These are phyloP conservation scores for Xylaria cubensis DNA, from an alignment of 495 filamentous ascomycete species.

Conservation along the genomic window DNA sequence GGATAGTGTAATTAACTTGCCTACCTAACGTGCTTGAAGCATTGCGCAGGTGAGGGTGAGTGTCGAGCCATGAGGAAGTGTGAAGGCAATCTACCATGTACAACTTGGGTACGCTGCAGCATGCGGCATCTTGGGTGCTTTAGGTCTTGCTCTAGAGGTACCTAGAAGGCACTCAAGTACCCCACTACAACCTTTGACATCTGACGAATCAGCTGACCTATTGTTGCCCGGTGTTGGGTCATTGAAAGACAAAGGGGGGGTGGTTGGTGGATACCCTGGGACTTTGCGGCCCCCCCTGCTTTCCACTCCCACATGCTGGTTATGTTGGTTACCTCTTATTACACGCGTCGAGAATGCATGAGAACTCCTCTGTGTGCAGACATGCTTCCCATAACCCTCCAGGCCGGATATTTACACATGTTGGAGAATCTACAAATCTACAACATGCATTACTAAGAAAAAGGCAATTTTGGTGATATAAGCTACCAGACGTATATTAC, in stretches of 20 bases:
- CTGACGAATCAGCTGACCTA: slow-evolving; percentile 29
- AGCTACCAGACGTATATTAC: neutral
- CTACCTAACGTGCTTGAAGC: slow-evolving; percentile 6
- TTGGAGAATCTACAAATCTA: neutral
- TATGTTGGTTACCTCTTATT: slow-evolving; percentile 19
- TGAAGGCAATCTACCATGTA: neutral
- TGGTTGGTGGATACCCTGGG: slow-evolving; percentile 7
- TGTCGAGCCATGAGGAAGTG: neutral
- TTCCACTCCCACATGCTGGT: slow-evolving; percentile 15
- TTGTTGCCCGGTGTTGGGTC: slow-evolving; percentile 11
- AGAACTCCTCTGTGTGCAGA: neutral
- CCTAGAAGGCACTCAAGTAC: neutral
- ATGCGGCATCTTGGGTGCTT: neutral
- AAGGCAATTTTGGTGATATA: neutral
- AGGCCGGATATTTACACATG: neutral
- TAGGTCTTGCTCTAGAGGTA: neutral
- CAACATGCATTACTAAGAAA: neutral
- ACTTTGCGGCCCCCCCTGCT: slow-evolving; percentile 3
- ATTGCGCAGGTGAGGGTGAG: neutral
- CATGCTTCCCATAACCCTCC: neutral
- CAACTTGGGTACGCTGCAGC: slow-evolving; percentile 4
- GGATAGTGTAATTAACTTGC: slow-evolving; percentile 3
- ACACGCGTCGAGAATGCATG: slow-evolving; percentile 10
- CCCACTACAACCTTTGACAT: slow-evolving; percentile 25
- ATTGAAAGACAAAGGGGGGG: slow-evolving; percentile 1